Base-by-base conservation (phyloP, 441 rosid genomes). In the Melastoma candidum region DNA sequence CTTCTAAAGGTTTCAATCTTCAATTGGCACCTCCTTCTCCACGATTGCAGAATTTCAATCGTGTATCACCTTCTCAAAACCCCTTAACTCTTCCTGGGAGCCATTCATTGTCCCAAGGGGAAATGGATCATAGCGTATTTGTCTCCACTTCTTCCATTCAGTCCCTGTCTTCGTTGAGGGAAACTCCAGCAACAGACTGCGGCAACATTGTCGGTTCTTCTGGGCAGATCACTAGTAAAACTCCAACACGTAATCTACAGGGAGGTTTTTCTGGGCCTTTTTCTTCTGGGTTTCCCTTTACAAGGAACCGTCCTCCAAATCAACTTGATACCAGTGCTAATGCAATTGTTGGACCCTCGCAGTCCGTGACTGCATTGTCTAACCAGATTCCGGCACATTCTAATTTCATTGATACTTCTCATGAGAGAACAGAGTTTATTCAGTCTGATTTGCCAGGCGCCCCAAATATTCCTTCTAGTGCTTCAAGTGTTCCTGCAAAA, bases 21-120 rank as follows among this genome's bases (percentile, higher is more conserved):
- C 93, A 78, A 61, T 73, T 87, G 61, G 94, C 72, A 48, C 95
- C 87, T n/a, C 90, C 93, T 36, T 85, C 98, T 60, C 95, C 87
- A 69, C 71, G 67, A 61, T 61, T 68, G 58, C 62, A 72, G 48
- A 51, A 56, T 66, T 67, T 70, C 47, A 81, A 74, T 65, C 67
- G 44, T 50, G 44, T 56, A 12, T 32, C 64, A 47, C 49, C 72
- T 68, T 73, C 84, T 60, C 81, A 59, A 67, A 67, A 67, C 44
- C 66, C 76, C 24, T 50, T 72, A 65, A 55, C 66, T 12, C 48
- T 62, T 64, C 58, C 74, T 44, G 58, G 48, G 45, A 50, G 67
- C 66, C 26, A 44, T 17, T 62, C 59, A 10, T 49, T 54, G 13
- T 17, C 48, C 44, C 45, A 49, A 26, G 36, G 55, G 17, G 66